Evolutionary conservation across 495 filamentous ascomycete species (phyloP), one percentile per base, ranked within the genome.

Genomic region (Aspergillus homomorphus): DNA sequence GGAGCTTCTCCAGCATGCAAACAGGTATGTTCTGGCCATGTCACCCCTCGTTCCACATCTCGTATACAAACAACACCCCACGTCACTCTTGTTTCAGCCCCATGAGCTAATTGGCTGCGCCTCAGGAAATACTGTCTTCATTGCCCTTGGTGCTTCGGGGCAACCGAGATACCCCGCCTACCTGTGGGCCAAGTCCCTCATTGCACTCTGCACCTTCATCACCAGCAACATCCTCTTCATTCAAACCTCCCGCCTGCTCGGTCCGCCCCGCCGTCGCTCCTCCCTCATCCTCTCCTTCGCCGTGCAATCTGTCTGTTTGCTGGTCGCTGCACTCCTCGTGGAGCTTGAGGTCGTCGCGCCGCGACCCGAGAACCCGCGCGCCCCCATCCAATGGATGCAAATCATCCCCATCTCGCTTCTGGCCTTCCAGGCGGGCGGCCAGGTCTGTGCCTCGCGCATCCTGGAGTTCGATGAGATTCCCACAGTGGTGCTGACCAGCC

Each of bases 341-440:
- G 77, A 84, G 65, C 50, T 59, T 0, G 66, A 68, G 10, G 60
- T 78, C 16, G 70, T 82, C 16, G 60, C 56, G 48, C 69, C 71
- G 0, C 64, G 60, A 43, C 73, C 73, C 0, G 73, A 75, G 59
- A 62, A 73, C 33, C 68, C 70, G 0, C 59, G 68, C 1, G 68
- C 70, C 22, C 68, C 71, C 0, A 74, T 73, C 45, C 53, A 69
- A 41, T 73, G 69, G 74, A 69, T 66, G 46, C 74, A 77, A 33
- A 61, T 72, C 7, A 41, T 75, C 0, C 71, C 74, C 4, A 77
- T 90, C 19, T 82, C 78, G 0, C 73, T 90, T 18, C 68, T 91
- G 18, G 80, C 84, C 3, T 88, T 91, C 66, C 87, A 90, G 65
- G 83, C 82, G 14, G 86, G 82, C 1, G 86, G 86, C 0, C 87